Base-by-base conservation (phyloP, 2,329 filamentous ascomycete genomes). In the Raffaelea albimanens region DNA sequence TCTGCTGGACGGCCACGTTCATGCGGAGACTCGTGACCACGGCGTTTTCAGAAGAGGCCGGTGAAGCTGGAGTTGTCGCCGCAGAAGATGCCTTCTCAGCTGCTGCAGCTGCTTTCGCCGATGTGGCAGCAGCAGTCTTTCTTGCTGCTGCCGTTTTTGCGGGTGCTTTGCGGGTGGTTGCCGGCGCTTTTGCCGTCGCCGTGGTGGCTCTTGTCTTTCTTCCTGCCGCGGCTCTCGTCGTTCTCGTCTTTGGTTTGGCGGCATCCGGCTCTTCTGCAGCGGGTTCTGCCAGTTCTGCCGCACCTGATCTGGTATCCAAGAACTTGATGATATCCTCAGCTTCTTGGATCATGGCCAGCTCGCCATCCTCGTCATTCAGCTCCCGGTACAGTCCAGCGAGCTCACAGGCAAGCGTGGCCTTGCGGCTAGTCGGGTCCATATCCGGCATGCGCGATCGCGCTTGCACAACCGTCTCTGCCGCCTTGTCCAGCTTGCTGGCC, bases 401-500 rank as follows among this genome's bases (percentile, higher is more conserved):
- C 54, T 76, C 70, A 46, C 76, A 78, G 1, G 76, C 70, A 25
- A 82, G 63, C 8, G 66, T 55, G 49, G 74, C 62, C 54, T 66
- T 58, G 52, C 67, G 58, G 62, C 63, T 67, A 0, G 70, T 71
- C 42, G 67, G 63, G 49, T 72, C 66, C 4, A 70, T 64, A 1
- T 61, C 57, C 0, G 73, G 68, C 38, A 82, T 70, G 21, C 73
- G 63, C 13, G 72, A 63, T 23, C 76, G 70, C 7, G 77, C 76
- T 33, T 75, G 70, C 5, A 72, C 66, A 3, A 78, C 68, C n/a
- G 76, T 64, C 21, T 75, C 68, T 1, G 73, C 63, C 1, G 83
- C 78, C 50, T 79, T 77, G 1, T 76, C 68, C 2, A 81, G 62
- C 45, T 80, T 71, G 20, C 77, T 76, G n/a, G 77, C 76, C 50